Evolutionary conservation across 371 early-diverging fungal genomes (phyloP), one percentile per base, ranked within the genome.

Genomic region (Mucor irregularis): DNA sequence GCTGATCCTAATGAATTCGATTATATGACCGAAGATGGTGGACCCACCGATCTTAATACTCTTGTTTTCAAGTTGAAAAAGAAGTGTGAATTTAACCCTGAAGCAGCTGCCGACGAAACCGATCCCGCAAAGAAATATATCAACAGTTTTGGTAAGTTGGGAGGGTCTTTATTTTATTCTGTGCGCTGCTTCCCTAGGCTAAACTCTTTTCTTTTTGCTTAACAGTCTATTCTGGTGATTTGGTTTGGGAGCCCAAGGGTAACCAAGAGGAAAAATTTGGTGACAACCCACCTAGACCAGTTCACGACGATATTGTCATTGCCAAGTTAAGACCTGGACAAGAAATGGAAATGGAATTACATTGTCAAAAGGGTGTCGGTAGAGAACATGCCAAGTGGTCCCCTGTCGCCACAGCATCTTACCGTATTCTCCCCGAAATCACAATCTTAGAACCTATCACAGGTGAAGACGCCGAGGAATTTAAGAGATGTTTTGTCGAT

Each of bases 351-450:
- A 73, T 93, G 57, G 94, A 93, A 71, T 68, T 96, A 50, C 95
- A 97, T 75, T 92, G 92, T 65, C 84, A 84, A 34, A 97, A 96
- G 80, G 98, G 98, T 24, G 80, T 92, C 38, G 99, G 98, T 19
- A 88, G 90, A 69, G 96, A 92, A 51, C 99, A 99, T 68, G 95
- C 99, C 51, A 99, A 99, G 64, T 99, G 90, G 88, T 96, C 96
- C 8, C 99, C 99, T 14, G 99, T 99, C 62, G 94, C 94, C 2
- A 95, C 96, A 6, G 99, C 98, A 8, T 91, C 95, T 7, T 99
- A 99, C 68, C 88, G 99, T 37, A 77, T 99, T 40, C 76, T 98
- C 49, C 99, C 99, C 1, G 90, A 91, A 53, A 96, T 99, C 53
- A 81, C 85, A 58, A 84, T 98, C 49, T 75, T 89, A 56, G 71